Evolutionary conservation across 2,329 filamentous ascomycete genomes (phyloP), one percentile per base, ranked within the genome.

Genomic region (Sporothrix mexicana): DNA sequence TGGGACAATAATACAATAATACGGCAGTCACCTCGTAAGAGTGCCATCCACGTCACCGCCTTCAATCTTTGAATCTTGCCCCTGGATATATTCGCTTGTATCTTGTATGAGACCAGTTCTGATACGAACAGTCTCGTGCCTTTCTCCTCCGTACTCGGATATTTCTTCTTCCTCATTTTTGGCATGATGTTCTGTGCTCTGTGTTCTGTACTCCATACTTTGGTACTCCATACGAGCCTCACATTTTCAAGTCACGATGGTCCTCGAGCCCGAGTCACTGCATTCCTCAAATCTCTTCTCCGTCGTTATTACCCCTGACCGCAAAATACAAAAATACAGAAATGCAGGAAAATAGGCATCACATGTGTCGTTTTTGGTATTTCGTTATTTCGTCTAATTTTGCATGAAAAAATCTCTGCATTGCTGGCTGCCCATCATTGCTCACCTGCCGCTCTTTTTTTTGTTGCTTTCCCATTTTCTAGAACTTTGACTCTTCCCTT

Each of bases 221-320:
- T 64, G 12, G 6, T 20, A n/a, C 20, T 36, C 30, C 30, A 36
- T 36, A 36, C 30, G 30, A 36, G 30, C 30, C 30, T 36, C 12
- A 10, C 25, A 49, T 66, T 57, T 66, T 17, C 13, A 62, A 2
- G 70, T 72, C 70, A 72, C 70, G 51, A 67, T 67, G 49, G 71
- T 55, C 41, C 30, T 64, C 36, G 10, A 25, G 41, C 41, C 30
- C 7, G 41, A 20, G 20, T 12, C 8, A 20, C 61, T 17, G 17
- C 9, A 43, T 51, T 25, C 36, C 47, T n/a, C 23, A 13, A 15
- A 51, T 8, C 45, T 36, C 64, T 45, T 30, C 23, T 12, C 51
- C 41, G 23, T 20, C 51, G 62, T 51, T 30, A n/a, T 30, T 45
- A 30, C 62, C 62, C 62, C 62, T 66, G 62, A 49, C 43, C 43